These are phyloP conservation scores for Crithidia acanthocephali DNA, from an alignment of 208 protist species.

Conservation along the genomic window DNA sequence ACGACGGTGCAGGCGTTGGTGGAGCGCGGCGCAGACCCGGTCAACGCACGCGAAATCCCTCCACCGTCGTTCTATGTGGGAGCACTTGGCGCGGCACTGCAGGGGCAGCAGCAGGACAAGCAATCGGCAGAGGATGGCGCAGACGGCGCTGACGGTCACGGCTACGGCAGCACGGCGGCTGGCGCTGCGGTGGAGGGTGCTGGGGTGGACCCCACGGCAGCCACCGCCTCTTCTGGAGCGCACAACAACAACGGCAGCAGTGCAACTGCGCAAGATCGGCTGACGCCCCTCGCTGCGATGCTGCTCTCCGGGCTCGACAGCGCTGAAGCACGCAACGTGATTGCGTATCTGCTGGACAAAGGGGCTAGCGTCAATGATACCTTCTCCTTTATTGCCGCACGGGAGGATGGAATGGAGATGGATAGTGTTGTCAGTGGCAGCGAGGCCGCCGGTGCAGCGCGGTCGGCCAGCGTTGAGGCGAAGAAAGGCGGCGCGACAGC, in stretches of 20 bases:
- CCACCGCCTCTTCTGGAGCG: too few species aligned
- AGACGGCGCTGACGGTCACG: neutral
- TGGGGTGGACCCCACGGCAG: neutral
- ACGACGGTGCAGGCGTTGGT: conserved; percentile 41
- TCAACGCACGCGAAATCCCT: conserved; percentile 54
- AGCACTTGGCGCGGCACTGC: neutral
- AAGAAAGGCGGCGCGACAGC: too few species aligned
- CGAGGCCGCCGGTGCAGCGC: neutral
- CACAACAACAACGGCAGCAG: neutral
- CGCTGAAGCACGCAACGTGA: conserved; percentile 40
- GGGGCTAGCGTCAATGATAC: conserved; percentile 62
- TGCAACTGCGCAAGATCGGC: conserved; percentile 10
- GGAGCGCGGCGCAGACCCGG: conserved; percentile 64
- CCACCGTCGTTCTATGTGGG: conserved; percentile 37
- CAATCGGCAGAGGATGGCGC: neutral
- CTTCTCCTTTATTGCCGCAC: conserved; percentile 28
- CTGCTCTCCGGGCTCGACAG: conserved; percentile 53
- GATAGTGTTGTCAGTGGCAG: neutral
- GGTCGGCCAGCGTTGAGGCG: neutral
- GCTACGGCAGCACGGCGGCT: neutral
- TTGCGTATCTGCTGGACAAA: conserved; percentile 52
- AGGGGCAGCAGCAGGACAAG: conserved; percentile 11
- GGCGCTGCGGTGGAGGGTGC: neutral
- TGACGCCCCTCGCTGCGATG: conserved; percentile 38
- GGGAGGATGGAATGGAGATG: neutral